Base-by-base conservation (phyloP, 164 flowering plant genomes). In the Magnolia kwangsiensis region DNA sequence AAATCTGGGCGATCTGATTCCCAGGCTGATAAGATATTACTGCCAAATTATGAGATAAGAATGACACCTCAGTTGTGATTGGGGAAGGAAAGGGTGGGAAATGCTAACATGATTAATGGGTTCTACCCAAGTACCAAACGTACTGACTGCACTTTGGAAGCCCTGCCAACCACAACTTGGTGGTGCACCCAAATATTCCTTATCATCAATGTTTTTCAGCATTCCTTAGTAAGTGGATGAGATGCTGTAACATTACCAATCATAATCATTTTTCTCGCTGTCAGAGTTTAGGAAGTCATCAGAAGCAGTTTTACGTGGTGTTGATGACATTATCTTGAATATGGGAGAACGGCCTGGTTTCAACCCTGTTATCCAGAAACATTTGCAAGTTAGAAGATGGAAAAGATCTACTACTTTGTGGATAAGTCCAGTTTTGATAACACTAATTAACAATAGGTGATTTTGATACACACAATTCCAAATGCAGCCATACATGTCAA, bases 211-310 rank as follows among this genome's bases (percentile, higher is more conserved):
- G 16, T 14, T 51, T 51, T 51, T 8, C 10, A 1, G 16, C 10
- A 9, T 51, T 51, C 59, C 8, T 8, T 23, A 23, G 1, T 1
- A 6, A 76, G 74, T 29, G 70, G 50, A 74, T 55, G 66, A 18
- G 6, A 67, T 1, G 45, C 13, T 45, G 67, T 71, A 63, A 78
- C 69, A 79, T 86, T 92, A 93, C 99, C 98, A 93, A 76, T 94
- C 98, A 84, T 94, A 96, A 78, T 96, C 99, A 79, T 87, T 96
- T 83, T 96, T 96, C 78, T 96, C 98, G 72, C 83, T 85, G n/a
- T 94, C 97, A 0, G 97, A 85, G 78, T 91, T 94, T 8, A 96
- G 88, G 76, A 96, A 96, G 80, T 94, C 98, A 76, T 96, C 99
- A 71, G 90, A 78, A 50, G 86, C 92, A 63, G 84, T 81, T 80